Base-by-base conservation (phyloP, 257 asterid genomes). In the Solanum pinnatisectum region DNA sequence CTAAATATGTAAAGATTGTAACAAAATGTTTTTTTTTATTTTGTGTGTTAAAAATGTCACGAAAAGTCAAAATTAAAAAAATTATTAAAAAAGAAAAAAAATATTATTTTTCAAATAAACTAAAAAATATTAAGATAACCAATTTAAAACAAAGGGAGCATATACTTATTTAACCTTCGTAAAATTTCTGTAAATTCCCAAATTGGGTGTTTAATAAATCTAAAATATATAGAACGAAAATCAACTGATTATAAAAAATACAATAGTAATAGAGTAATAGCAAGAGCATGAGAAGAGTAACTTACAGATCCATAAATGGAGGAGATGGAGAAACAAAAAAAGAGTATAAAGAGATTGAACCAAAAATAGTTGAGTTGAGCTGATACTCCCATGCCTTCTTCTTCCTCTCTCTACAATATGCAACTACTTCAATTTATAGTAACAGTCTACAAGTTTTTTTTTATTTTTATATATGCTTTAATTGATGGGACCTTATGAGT, bases 281-380 rank as follows among this genome's bases (percentile, higher is more conserved):
- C 60, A 49, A 23, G 30, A n/a, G 33, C 10, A 22, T 36, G 10
- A 36, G 20, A 27, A 68, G 63, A 63, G 10, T 32, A 18, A 88
- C 96, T 94, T 95, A 94, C 98, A 3, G 97, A 94, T 86, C 83
- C 89, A 84, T 90, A 91, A 87, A 92, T 63, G 91, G 93, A 56
- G 93, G 91, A 44, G 90, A 91, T 18, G 88, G 95, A 89, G 87
- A 92, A 30, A 89, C 93, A 72, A 89, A 93, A 56, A 91, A 94
- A 88, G 87, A 93, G 70, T 90, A 94, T 49, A 91, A 94, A 89
- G 84, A 95, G 91, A 42, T 49, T 70, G 84, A 93, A 76, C 88
- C 90, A 89, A 87, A 87, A 85, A 56, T 89, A 89, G 89, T 87
- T 91, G 92, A 87, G 87, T 40, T 49, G 52, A 20, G 67, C 37